phyloP scores from a whole-genome alignment of 2,329 filamentous ascomycete genomes.

The Botryotinia convoluta region DNA sequence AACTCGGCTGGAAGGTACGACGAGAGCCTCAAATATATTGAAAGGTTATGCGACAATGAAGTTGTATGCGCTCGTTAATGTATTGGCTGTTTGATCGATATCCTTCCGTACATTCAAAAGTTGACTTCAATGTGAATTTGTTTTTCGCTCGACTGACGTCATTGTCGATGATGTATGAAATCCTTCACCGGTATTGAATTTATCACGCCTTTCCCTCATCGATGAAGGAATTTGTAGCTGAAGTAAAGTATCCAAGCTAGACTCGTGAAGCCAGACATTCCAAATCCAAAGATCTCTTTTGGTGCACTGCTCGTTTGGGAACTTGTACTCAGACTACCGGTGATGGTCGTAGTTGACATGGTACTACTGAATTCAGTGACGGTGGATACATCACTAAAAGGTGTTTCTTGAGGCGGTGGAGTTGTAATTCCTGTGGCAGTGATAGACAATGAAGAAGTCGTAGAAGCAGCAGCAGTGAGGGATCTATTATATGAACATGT shows the following conservation, averaged over 20 bases:
- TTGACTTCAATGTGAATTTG: not conserved
- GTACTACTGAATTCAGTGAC: slow-evolving; percentile 16
- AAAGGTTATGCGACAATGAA: not conserved
- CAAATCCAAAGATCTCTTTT: not conserved
- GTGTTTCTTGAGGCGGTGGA: not conserved
- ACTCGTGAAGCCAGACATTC: not conserved
- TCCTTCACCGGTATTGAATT: not conserved
- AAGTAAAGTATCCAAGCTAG: slow-evolving; percentile 18
- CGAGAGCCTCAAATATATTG: not conserved
- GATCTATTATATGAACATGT: slow-evolving; percentile 12
- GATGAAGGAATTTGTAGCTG: slow-evolving; percentile 2
- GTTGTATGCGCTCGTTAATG: not conserved
- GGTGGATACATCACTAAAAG: slow-evolving; percentile 6
- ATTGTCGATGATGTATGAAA: not conserved
- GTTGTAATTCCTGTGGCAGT: not conserved
- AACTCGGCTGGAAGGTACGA: not conserved
- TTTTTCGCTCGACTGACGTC: not conserved
- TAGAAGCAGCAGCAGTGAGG: not conserved
- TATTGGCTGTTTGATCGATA: not conserved
- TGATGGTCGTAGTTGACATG: slow-evolving; percentile 15
- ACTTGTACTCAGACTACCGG: not conserved
- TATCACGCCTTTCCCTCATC: not conserved
- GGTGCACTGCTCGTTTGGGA: slow-evolving; percentile 11
- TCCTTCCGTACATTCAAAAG: not conserved
- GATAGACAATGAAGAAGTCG: not conserved